These are phyloP conservation scores for Sorghum bicolor DNA, from an alignment of 176 grass and related monocot genomes.

Conservation along the genomic window DNA sequence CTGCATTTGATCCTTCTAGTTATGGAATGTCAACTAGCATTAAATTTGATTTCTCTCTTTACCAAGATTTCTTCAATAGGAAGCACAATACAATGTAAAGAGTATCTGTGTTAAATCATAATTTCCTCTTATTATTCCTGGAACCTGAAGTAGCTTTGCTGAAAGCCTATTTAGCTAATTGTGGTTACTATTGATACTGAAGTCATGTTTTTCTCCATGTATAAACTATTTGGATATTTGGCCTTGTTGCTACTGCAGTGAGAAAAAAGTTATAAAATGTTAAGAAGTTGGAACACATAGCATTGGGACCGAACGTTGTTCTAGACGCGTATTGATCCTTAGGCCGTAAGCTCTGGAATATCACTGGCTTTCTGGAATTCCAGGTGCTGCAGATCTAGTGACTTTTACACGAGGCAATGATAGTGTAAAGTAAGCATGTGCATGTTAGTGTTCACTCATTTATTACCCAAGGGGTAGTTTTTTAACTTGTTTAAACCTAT, in stretches of 20 bases:
- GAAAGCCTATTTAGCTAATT: slow-evolving; percentile 15
- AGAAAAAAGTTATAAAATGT: background rate
- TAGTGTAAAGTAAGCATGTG: background rate
- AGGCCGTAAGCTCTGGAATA: background rate
- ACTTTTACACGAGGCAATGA: slow-evolving; percentile 14
- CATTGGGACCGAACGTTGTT: background rate
- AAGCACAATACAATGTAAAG: background rate
- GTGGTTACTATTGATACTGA: background rate
- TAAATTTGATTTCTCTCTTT: slow-evolving; percentile 3
- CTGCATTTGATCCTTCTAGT: background rate
- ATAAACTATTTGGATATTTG: slow-evolving; percentile 4
- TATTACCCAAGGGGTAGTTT: background rate
- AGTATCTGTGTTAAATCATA: background rate
- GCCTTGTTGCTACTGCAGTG: background rate
- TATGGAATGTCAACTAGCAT: background rate
- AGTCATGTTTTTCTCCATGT: background rate
- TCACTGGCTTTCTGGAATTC: background rate
- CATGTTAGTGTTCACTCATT: background rate
- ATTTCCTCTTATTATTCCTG: background rate
- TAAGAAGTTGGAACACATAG: background rate
- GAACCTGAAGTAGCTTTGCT: background rate
- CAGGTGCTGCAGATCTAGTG: background rate
- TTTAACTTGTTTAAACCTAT: background rate
- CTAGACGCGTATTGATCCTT: background rate
- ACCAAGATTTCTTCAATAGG: background rate